Percentiles rank a stretch among this genome's conserved stretches.
Evolutionary conservation across 331 rosid genomes (phyloP).

Genomic region (Pyrus hybrid): DNA sequence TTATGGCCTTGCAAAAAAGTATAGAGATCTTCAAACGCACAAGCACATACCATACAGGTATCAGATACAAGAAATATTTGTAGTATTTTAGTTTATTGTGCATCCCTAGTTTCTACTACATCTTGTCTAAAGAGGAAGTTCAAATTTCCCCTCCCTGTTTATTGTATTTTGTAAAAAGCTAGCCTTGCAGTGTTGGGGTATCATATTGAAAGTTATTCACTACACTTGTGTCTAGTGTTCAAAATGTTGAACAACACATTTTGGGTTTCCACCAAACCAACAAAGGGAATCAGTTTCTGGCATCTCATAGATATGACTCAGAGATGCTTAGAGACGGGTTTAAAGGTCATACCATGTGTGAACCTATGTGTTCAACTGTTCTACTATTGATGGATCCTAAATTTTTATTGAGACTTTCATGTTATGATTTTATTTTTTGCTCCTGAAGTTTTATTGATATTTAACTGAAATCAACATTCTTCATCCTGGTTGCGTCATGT

Average conservation of each 20-base stretch:
- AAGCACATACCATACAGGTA: slow-evolving; percentile 99
- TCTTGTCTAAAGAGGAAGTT: background rate
- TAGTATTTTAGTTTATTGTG: slow-evolving; percentile 9
- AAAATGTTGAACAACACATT: background rate
- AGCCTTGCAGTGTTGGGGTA: too few species aligned
- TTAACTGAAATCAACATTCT: background rate
- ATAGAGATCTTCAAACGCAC: slow-evolving; percentile 94
- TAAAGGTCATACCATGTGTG: background rate
- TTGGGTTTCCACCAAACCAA: background rate
- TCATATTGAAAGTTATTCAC: too few species aligned
- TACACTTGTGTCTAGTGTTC: background rate
- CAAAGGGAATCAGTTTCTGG: background rate
- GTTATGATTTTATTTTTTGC: background rate
- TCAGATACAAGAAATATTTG: slow-evolving; percentile 8
- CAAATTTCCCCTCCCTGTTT: background rate
- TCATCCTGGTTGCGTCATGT: background rate
- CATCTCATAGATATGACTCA: background rate
- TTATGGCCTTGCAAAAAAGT: slow-evolving; percentile 97
- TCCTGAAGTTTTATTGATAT: background rate
- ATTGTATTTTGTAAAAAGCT: background rate
- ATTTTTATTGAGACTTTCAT: background rate
- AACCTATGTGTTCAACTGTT: background rate
- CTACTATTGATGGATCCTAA: background rate
- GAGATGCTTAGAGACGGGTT: background rate
- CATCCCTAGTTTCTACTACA: slow-evolving; percentile 3